Percentiles rank a stretch among this genome's conserved stretches.
Evolutionary conservation across 1,284 basidiomycete genomes (phyloP).

Genomic region (Erythrobasidium hasegawianum): DNA sequence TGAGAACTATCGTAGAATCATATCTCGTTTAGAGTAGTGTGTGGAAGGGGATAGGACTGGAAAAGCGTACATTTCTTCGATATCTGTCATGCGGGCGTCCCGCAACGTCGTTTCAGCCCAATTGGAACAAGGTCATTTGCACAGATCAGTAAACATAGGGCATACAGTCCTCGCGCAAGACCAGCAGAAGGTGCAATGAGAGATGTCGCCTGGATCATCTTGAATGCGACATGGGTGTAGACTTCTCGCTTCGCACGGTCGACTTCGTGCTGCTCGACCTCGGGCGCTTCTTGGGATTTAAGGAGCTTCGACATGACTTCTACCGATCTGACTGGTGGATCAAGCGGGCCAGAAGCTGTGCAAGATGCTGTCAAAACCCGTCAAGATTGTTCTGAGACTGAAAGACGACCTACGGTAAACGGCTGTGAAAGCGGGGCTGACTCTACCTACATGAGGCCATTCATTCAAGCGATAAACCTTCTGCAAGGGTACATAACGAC

Average conservation of each 20-base stretch:
- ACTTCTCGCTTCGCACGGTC: slow-evolving; percentile 14
- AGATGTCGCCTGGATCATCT: slow-evolving; percentile 31
- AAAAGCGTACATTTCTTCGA: slow-evolving; percentile 10
- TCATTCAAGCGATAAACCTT: too few species aligned
- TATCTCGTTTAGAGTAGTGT: not conserved
- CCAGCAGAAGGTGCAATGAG: slow-evolving; percentile 20
- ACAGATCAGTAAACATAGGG: not conserved
- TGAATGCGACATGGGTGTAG: slow-evolving; percentile 30
- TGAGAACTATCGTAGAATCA: slow-evolving; percentile 17
- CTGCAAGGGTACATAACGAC: too few species aligned
- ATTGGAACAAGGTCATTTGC: slow-evolving; percentile 13
- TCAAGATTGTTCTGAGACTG: too few species aligned
- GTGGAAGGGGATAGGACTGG: not conserved
- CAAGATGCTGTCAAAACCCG: too few species aligned
- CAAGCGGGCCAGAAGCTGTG: too few species aligned
- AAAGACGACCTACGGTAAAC: too few species aligned
- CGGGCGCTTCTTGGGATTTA: not conserved
- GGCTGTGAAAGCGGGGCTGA: too few species aligned
- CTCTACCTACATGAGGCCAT: too few species aligned
- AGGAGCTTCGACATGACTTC: too few species aligned
- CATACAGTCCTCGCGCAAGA: slow-evolving; percentile 19
- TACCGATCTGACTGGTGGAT: too few species aligned
- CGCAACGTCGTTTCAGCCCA: slow-evolving; percentile 6
- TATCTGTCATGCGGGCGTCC: slow-evolving; percentile 15
- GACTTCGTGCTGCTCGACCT: slow-evolving; percentile 24